phyloP scores from a whole-genome alignment of 2,329 filamentous ascomycete genomes.

The Ceratocystis eucalypticola region DNA sequence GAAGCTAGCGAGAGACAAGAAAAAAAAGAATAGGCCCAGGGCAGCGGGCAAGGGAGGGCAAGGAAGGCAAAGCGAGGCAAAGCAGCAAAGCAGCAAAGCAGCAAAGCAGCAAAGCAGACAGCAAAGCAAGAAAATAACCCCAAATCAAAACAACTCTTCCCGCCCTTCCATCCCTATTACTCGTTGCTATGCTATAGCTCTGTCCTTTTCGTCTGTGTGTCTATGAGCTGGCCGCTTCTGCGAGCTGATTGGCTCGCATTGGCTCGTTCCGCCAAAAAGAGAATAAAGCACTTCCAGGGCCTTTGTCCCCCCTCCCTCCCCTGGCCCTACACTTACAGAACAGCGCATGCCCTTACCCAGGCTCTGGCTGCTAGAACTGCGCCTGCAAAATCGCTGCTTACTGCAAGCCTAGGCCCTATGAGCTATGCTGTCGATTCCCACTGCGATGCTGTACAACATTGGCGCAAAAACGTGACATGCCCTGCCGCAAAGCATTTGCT shows the following conservation, averaged over 20 bases:
- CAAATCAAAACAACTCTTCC: too few relatives aligned
- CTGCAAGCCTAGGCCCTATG: neutral
- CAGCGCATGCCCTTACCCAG: too few relatives aligned
- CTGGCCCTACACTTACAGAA: too few relatives aligned
- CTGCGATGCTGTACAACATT: neutral
- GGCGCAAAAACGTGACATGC: neutral
- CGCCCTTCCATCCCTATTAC: neutral
- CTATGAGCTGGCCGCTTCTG: neutral
- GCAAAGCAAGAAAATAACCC: too few relatives aligned
- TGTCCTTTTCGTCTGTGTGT: neutral
- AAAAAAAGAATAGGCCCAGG: too few relatives aligned
- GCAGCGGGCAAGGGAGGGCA: too few relatives aligned
- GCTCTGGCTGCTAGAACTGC: neutral
- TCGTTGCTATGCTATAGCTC: neutral
- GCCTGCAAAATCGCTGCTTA: neutral
- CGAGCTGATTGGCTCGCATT: neutral
- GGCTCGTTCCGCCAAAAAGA: neutral
- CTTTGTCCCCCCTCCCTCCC: too few relatives aligned
- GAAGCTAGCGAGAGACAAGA: too few relatives aligned
- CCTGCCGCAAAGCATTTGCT: neutral
- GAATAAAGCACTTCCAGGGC: neutral
- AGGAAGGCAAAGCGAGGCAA: too few relatives aligned
- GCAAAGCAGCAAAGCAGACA: too few relatives aligned
- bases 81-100: too few relatives aligned
- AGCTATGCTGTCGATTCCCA: neutral